A percentile compares a stretch with the other conserved stretches of the same genome.
phyloP scores from a whole-genome alignment of 495 filamentous ascomycete species.

The Filosporella fistucella region DNA sequence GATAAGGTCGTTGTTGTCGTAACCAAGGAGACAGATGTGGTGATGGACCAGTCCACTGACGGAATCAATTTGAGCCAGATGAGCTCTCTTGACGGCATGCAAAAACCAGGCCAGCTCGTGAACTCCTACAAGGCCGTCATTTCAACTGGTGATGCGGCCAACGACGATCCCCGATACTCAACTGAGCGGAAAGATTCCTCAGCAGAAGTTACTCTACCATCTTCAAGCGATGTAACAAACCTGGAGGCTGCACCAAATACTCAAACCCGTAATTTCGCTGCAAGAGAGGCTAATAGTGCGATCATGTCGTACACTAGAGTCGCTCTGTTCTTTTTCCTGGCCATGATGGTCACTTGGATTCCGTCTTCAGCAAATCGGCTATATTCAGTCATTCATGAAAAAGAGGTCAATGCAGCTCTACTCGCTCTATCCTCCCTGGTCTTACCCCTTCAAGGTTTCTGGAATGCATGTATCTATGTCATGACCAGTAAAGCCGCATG shows the following conservation, averaged over 20 bases:
- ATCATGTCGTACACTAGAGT: conserved; percentile 81
- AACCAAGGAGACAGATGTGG: conserved; percentile 25
- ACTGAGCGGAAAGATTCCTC: not conserved
- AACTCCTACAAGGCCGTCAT: conserved; percentile 1
- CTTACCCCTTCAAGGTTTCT: conserved; percentile 80
- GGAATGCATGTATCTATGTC: conserved; percentile 79
- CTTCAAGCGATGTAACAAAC: not conserved
- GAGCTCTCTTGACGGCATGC: not conserved
- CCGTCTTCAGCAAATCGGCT: conserved; percentile 78
- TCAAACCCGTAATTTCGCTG: conserved; percentile 2
- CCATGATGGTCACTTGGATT: conserved; percentile 79
- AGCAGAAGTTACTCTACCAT: not conserved
- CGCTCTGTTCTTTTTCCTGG: conserved; percentile 80
- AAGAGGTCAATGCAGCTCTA: conserved; percentile 50
- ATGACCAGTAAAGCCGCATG: conserved; percentile 52
- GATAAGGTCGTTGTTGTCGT: conserved; percentile 50
- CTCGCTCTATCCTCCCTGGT: conserved; percentile 70
- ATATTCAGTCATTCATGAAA: conserved; percentile 57
- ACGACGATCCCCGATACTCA: not conserved
- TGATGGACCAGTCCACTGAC: too few relatives aligned
- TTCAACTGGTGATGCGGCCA: not conserved
- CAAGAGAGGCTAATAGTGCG: conserved; percentile 37
- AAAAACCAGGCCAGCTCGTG: not conserved
- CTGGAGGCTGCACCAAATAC: not conserved
- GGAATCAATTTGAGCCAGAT: not conserved